These are phyloP conservation scores for Durio zibethinus DNA, from an alignment of 345 rosid species.

Conservation along the genomic window DNA sequence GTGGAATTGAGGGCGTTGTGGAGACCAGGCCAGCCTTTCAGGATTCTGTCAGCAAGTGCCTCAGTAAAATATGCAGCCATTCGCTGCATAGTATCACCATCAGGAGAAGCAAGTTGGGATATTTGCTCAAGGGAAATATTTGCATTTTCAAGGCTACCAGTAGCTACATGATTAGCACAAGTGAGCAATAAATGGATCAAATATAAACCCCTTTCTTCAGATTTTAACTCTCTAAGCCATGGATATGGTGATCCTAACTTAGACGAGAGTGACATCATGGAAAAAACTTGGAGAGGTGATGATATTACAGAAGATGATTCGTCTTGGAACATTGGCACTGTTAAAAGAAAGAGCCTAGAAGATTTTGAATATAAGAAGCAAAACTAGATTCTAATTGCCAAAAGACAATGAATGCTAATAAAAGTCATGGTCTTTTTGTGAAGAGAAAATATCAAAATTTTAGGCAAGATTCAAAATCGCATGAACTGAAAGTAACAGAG, in stretches of 20 bases:
- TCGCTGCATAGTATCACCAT: conserved; percentile 96
- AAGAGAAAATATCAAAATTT: background rate
- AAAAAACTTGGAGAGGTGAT: conserved; percentile 76
- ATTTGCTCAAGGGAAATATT: conserved; percentile 86
- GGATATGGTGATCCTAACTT: conserved; percentile 64
- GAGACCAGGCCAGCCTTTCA: conserved; percentile 89
- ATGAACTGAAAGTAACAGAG: background rate
- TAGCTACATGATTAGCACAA: conserved; percentile 86
- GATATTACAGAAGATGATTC: conserved; percentile 89
- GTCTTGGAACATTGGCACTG: conserved; percentile 62
- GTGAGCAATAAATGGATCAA: conserved; percentile 83
- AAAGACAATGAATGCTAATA: background rate
- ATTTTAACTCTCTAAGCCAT: conserved; percentile 78
- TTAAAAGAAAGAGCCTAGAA: conserved; percentile 20
- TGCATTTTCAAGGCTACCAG: conserved; percentile 75
- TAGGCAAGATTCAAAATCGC: conserved; percentile 9
- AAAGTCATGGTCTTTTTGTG: background rate
- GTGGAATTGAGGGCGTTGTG: conserved; percentile 84
- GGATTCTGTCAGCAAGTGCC: conserved; percentile 85
- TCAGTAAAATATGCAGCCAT: conserved; percentile 84
- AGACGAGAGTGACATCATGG: conserved; percentile 65
- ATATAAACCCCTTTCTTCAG: conserved; percentile 93
- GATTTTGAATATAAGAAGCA: background rate
- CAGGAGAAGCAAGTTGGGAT: conserved; percentile 67
- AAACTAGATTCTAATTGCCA: background rate